A percentile compares a stretch with the other conserved stretches of the same genome.
These are phyloP conservation scores for Tulasnella sp. DNA, from an alignment of 768 basidiomycete genomes.

Conservation along the genomic window DNA sequence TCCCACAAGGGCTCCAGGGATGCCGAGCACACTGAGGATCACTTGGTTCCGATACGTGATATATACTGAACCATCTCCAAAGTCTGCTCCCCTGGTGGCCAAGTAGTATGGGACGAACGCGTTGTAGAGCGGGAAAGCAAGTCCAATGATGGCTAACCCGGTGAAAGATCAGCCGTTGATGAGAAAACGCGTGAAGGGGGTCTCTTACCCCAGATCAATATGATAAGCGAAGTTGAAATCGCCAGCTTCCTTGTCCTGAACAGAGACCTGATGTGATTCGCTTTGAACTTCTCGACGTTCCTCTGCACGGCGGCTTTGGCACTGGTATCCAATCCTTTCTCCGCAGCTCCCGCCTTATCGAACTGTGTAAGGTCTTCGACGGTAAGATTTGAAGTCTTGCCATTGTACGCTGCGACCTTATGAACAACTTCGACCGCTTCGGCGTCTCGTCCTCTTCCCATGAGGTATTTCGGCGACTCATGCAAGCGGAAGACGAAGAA, in stretches of 20 bases:
- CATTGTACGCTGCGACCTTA: constrained; percentile 49
- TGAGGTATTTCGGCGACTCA: constrained; percentile 62
- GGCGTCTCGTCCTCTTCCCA: constrained; percentile 53
- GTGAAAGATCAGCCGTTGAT: not conserved
- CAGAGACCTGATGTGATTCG: constrained; percentile 43
- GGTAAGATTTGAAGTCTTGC: constrained; percentile 36
- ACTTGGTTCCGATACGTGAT: constrained; percentile 33
- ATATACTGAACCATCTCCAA: constrained; percentile 21
- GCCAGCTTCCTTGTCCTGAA: constrained; percentile 55
- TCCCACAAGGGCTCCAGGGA: constrained; percentile 61
- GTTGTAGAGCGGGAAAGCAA: constrained; percentile 24
- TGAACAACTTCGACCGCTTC: constrained; percentile 52
- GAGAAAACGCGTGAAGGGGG: not conserved
- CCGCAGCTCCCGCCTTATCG: constrained; percentile 11
- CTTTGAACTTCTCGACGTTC: constrained; percentile 31
- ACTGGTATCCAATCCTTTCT: constrained; percentile 26
- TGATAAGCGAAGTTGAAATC: constrained; percentile 49
- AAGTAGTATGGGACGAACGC: constrained; percentile 23
- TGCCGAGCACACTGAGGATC: constrained; percentile 53
- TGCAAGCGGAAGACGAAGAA: constrained; percentile 56
- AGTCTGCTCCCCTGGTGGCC: constrained; percentile 16
- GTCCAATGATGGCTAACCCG: constrained; percentile 20
- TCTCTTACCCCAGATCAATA: constrained; percentile 39
- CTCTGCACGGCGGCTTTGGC: constrained; percentile 30
- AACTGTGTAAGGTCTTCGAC: constrained; percentile 35